Percentiles rank a stretch among this genome's conserved stretches.
Evolutionary conservation across 306 rosid species (phyloP).

Genomic region (Herpetospermum pedunculosum): DNA sequence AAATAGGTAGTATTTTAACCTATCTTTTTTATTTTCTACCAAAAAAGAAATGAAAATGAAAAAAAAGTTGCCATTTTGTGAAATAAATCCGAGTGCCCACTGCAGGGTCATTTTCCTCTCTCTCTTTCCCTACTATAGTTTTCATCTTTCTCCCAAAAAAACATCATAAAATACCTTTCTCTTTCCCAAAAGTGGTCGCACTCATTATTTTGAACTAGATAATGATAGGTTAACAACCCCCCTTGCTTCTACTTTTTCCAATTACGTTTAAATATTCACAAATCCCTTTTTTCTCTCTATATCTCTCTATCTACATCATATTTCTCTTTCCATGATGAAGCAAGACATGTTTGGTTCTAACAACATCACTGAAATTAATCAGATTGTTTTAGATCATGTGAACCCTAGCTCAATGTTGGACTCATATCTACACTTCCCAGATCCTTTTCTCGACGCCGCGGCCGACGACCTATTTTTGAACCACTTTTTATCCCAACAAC

Average conservation of each 20-base stretch:
- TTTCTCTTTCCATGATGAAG: background rate
- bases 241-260: background rate
- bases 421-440: background rate
- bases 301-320: too few relatives aligned
- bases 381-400: background rate
- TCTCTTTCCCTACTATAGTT: background rate
- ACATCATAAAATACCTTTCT: background rate
- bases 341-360: background rate
- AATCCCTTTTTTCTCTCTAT: background rate
- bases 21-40: too few relatives aligned
- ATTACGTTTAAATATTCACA: constrained; percentile 1
- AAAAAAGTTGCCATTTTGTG: background rate
- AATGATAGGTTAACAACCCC: constrained; percentile 5
- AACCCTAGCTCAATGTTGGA: background rate
- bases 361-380: background rate
- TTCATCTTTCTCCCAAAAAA: background rate
- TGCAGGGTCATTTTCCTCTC: background rate
- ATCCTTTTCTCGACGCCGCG: constrained; percentile 13
- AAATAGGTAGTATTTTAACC: too few relatives aligned
- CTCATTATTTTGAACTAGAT: constrained; percentile 2
- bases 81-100: background rate
- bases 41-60: too few relatives aligned
- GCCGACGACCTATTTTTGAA: constrained; percentile 21
- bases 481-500: constrained; percentile 23
- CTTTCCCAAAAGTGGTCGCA: constrained; percentile 9